Evolutionary conservation across 192 early-diverging fungal species (phyloP).

Genomic region (Lobosporangium transversale): DNA sequence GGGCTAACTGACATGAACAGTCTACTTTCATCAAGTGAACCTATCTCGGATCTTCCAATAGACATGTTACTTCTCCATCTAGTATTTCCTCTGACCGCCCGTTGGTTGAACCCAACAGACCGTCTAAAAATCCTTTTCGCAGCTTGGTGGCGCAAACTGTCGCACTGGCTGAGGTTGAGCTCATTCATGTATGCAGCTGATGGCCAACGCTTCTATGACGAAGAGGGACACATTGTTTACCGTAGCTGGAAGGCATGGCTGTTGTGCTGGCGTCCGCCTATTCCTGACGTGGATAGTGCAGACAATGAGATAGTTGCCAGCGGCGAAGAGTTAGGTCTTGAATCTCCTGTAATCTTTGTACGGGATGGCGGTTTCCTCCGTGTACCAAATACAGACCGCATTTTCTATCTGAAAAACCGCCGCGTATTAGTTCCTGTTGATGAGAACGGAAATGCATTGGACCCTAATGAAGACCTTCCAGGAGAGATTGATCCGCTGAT

Average conservation of each 20-base stretch:
- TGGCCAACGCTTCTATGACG: slow-evolving; percentile 65
- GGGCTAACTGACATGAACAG: slow-evolving; percentile 36
- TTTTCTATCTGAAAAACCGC: slow-evolving; percentile 79
- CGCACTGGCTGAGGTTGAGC: slow-evolving; percentile 73
- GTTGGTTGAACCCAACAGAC: slow-evolving; percentile 69
- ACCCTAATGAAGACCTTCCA: slow-evolving; percentile 66
- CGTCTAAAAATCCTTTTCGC: slow-evolving; percentile 62
- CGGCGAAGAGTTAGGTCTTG: slow-evolving; percentile 54
- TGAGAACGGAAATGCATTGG: slow-evolving; percentile 61
- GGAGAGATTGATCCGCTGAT: slow-evolving; percentile 66
- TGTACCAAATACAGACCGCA: slow-evolving; percentile 85
- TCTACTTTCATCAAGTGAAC: slow-evolving; percentile 57
- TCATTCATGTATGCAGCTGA: slow-evolving; percentile 80
- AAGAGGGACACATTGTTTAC: slow-evolving; percentile 75
- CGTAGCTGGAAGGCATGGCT: slow-evolving; percentile 64
- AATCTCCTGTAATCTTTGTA: slow-evolving; percentile 62
- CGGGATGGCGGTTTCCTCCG: slow-evolving; percentile 74
- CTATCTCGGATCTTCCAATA: slow-evolving; percentile 78
- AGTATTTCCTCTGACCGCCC: slow-evolving; percentile 73
- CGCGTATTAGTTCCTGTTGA: slow-evolving; percentile 84
- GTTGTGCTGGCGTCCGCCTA: slow-evolving; percentile 55
- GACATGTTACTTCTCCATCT: slow-evolving; percentile 81
- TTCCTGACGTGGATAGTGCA: slow-evolving; percentile 53
- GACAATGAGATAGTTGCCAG: slow-evolving; percentile 45
- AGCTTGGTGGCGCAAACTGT: slow-evolving; percentile 79